phyloP scores from a whole-genome alignment of 768 basidiomycete species.

The Leucocoprinus sp. region DNA sequence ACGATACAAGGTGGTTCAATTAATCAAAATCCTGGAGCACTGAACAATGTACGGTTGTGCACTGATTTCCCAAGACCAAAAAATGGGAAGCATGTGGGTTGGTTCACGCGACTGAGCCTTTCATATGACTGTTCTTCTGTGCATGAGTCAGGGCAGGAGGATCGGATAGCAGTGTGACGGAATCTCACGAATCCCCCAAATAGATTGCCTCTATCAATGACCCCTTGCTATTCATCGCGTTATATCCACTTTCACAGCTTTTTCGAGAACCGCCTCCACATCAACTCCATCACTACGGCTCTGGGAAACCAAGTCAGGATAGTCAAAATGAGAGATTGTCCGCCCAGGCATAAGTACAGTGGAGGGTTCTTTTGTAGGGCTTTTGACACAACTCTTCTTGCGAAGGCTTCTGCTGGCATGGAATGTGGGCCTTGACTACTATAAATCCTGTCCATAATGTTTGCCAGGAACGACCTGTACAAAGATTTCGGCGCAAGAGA shows the following conservation, averaged over 20 bases:
- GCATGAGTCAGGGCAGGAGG: too few relatives aligned
- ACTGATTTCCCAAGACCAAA: too few relatives aligned
- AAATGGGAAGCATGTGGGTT: too few relatives aligned
- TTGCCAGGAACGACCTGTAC: constrained; percentile 46
- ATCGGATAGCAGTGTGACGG: too few relatives aligned
- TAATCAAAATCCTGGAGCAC: too few relatives aligned
- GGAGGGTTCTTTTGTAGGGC: constrained; percentile 41
- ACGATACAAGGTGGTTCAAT: too few relatives aligned
- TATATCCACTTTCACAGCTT: constrained; percentile 18
- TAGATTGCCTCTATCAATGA: too few relatives aligned
- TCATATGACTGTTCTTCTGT: too few relatives aligned
- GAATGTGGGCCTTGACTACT: constrained; percentile 40
- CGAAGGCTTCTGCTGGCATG: constrained; percentile 47
- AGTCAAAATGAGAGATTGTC: constrained; percentile 28
- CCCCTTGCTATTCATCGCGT: not conserved
- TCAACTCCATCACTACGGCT: constrained; percentile 29
- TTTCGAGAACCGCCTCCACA: constrained; percentile 36
- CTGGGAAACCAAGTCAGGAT: constrained; percentile 48
- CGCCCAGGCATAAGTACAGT: constrained; percentile 42
- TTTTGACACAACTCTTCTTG: constrained; percentile 40
- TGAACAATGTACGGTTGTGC: too few relatives aligned
- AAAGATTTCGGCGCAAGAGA: constrained; percentile 41
- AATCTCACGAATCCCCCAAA: too few relatives aligned
- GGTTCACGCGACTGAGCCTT: too few relatives aligned
- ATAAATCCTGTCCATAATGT: constrained; percentile 47